These are phyloP conservation scores for Maudiozyma humilis DNA, from an alignment of 1,139 yeast species.

Conservation along the genomic window DNA sequence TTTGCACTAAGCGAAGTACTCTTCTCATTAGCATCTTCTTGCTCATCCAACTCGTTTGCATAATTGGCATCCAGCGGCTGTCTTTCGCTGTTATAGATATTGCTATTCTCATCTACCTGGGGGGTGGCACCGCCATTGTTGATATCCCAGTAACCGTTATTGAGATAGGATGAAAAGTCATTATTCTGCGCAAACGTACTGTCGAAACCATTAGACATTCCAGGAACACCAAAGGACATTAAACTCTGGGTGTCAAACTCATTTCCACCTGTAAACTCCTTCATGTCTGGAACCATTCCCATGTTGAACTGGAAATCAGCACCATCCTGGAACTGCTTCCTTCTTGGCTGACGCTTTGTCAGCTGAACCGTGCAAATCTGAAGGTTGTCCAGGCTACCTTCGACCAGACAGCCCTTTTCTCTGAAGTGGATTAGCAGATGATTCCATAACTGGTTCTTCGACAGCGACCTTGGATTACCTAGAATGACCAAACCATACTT, in stretches of 20 bases:
- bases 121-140: conserved; percentile 8
- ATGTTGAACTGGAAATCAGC: conserved; percentile 16
- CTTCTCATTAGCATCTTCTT: conserved; percentile 1
- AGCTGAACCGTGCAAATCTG: conserved; percentile 66
- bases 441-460: conserved; percentile 71
- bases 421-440: conserved; percentile 69
- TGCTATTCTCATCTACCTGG: conserved; percentile 2
- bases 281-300: conserved; percentile 13
- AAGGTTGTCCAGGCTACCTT: conserved; percentile 79
- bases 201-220: conserved; percentile 21
- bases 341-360: conserved; percentile 29
- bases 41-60: conserved; percentile 12
- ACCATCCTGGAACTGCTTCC: conserved; percentile 9
- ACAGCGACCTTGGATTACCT: conserved; percentile 77
- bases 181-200: conserved; percentile 21
- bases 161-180: conserved; percentile 30
- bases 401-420: conserved; percentile 81
- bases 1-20: conserved; percentile 3
- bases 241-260: conserved; percentile 45
- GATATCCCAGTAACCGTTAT: conserved; percentile 26
- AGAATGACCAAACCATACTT: conserved; percentile 73
- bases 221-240: conserved; percentile 36
- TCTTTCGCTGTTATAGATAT: conserved; percentile 8
- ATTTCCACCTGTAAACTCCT: conserved; percentile 18
- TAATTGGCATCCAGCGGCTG: conserved; percentile 10